Conservation (phyloP, 139 green algal species). For the Marvania coccoides region DNA sequence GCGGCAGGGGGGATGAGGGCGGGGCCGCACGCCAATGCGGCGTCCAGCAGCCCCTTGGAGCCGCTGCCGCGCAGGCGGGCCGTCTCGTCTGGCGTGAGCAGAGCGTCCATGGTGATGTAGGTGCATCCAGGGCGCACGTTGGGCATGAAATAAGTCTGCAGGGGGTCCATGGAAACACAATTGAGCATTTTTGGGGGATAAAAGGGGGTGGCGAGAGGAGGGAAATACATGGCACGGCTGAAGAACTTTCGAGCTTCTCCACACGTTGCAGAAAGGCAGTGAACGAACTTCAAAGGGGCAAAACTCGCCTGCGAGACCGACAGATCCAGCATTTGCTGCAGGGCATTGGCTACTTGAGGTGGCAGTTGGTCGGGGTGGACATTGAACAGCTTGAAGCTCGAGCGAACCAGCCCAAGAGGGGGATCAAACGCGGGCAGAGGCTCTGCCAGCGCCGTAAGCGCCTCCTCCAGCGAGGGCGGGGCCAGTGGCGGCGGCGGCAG, state of each 20-base stretch:
- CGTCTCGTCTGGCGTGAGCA: not conserved
- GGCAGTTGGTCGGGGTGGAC: not conserved
- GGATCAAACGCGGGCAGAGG: too few species aligned
- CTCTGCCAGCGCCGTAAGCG: too few species aligned
- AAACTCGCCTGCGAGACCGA: too few species aligned
- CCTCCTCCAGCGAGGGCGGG: too few species aligned
- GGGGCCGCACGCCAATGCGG: not conserved
- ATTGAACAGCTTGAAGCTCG: not conserved
- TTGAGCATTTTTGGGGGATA: too few species aligned
- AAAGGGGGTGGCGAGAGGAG: too few species aligned
- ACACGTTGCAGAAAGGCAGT: too few species aligned
- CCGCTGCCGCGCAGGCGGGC: not conserved
- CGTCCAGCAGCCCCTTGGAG: not conserved
- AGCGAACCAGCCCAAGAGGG: not conserved
- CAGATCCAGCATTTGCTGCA: not conserved
- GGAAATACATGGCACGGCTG: too few species aligned
- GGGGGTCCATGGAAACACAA: too few species aligned
- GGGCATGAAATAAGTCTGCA: not conserved
- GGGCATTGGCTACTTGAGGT: not conserved
- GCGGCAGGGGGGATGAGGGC: not conserved
- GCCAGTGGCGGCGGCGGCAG: too few species aligned
- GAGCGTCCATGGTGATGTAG: not conserved
- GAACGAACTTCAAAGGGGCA: too few species aligned
- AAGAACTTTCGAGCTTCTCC: too few species aligned
- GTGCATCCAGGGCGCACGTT: not conserved